Evolutionary conservation across 2,329 filamentous ascomycete genomes (phyloP).

Genomic region (Cercospora beticola): DNA sequence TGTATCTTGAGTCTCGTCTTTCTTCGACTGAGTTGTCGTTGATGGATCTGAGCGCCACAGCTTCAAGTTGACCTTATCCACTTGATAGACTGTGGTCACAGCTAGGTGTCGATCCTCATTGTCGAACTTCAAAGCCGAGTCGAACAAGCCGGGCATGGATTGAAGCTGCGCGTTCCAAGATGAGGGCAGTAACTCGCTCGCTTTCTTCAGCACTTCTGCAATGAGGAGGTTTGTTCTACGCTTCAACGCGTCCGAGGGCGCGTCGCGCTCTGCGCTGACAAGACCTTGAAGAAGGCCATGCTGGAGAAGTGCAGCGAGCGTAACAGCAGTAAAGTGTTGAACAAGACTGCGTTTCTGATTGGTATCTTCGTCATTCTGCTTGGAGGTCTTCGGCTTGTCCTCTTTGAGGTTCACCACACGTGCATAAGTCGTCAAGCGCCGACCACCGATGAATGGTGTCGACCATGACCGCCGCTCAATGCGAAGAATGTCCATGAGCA

Average conservation of each 20-base stretch:
- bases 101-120: conserved; percentile 74
- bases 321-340: conserved; percentile 87
- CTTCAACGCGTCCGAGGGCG: conserved; percentile 68
- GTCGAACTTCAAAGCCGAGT: conserved; percentile 69
- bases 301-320: conserved; percentile 81
- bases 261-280: conserved; percentile 63
- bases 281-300: conserved; percentile 63
- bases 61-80: conserved; percentile 94
- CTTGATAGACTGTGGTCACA: conserved; percentile 91
- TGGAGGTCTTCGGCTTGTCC: conserved; percentile 52
- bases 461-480: conserved; percentile 96
- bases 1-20: conserved; percentile 33
- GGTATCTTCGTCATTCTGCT: conserved; percentile 57
- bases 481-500: conserved; percentile 78
- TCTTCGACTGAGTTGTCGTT: conserved; percentile 21
- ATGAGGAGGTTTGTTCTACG: conserved; percentile 88
- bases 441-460: conserved; percentile 87
- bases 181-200: conserved; percentile 78
- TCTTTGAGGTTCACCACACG: conserved; percentile 81
- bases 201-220: conserved; percentile 85
- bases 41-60: conserved; percentile 68
- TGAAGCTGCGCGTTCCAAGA: conserved; percentile 83
- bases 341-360: conserved; percentile 73
- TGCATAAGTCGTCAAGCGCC: conserved; percentile 93
- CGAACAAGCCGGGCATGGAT: conserved; percentile 80